Conservation (phyloP, 148 eudicot species). For the Nepenthes mirabilis region DNA sequence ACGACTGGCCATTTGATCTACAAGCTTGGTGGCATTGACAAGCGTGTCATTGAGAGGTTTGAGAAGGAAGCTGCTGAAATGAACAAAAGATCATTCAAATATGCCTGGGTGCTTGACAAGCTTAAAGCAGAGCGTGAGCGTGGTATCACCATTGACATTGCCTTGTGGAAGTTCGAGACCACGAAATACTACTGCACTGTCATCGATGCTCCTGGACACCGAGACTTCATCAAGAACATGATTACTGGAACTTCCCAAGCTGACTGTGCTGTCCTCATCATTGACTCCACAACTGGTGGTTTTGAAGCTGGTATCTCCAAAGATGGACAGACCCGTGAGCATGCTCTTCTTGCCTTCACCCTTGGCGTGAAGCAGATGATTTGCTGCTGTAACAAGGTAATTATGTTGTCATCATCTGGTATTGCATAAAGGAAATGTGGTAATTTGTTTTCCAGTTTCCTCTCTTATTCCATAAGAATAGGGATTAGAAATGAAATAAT, state of each 20-base stretch:
- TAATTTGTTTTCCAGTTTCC: too few species aligned
- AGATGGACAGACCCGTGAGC: constrained; percentile 44
- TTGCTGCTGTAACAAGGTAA: constrained; percentile 36
- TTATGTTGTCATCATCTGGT: not conserved
- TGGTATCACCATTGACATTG: constrained; percentile 38
- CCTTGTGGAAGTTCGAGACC: constrained; percentile 38
- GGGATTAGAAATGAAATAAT: too few species aligned
- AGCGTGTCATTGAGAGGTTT: constrained; percentile 38
- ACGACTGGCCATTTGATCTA: constrained; percentile 39
- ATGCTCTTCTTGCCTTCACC: constrained; percentile 33
- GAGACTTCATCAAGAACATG: constrained; percentile 41
- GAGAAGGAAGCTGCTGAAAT: constrained; percentile 46
- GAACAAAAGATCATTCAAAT: constrained; percentile 40
- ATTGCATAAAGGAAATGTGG: too few species aligned
- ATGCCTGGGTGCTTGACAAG: constrained; percentile 42
- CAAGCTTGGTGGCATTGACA: constrained; percentile 45
- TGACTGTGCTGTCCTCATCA: constrained; percentile 35
- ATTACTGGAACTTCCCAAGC: constrained; percentile 39
- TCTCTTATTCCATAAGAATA: too few species aligned
- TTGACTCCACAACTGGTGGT: constrained; percentile 39
- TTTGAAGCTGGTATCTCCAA: constrained; percentile 44
- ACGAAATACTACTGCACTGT: constrained; percentile 39
- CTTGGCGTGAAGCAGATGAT: constrained; percentile 36
- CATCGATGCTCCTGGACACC: constrained; percentile 39
- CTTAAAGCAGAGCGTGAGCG: constrained; percentile 41